phyloP scores from a whole-genome alignment of 257 asterid genomes.

The Marsdenia floribunda region DNA sequence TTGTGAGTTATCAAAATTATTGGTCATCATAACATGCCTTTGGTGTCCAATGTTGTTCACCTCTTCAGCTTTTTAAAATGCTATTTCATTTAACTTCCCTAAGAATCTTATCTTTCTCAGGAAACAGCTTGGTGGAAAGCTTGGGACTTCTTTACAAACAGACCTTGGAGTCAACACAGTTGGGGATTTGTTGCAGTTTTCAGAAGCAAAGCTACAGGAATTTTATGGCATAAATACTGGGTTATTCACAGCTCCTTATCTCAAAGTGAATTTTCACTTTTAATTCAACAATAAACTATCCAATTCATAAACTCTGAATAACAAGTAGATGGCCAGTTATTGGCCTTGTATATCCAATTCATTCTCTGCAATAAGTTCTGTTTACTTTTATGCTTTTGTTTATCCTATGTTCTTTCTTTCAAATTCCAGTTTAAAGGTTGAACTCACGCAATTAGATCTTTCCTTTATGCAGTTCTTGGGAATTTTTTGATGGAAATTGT shows the following conservation, averaged over 20 bases:
- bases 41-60: constrained; percentile 4
- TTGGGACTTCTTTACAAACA: constrained; percentile 75
- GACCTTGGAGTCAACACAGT: constrained; percentile 78
- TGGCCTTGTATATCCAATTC: not conserved
- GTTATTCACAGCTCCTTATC: constrained; percentile 35
- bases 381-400: not conserved
- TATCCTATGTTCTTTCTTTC: not conserved
- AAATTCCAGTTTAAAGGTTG: not conserved
- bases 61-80: constrained; percentile 11
- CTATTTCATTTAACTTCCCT: not conserved
- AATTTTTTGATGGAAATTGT: not conserved
- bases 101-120: constrained; percentile 32
- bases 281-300: not conserved
- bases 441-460: not conserved
- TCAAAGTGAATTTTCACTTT: constrained; percentile 6
- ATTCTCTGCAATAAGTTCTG: not conserved
- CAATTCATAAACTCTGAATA: not conserved
- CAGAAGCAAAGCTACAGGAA: constrained; percentile 84
- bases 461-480: too few relatives aligned
- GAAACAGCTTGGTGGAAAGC: constrained; percentile 99
- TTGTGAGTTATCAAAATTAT: not conserved
- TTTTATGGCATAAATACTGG: constrained; percentile 85
- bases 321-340: not conserved
- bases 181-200: constrained; percentile 81
- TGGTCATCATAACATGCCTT: not conserved